Base-by-base conservation (phyloP, 1,284 basidiomycete species). In the Ceratobasidium sp. region DNA sequence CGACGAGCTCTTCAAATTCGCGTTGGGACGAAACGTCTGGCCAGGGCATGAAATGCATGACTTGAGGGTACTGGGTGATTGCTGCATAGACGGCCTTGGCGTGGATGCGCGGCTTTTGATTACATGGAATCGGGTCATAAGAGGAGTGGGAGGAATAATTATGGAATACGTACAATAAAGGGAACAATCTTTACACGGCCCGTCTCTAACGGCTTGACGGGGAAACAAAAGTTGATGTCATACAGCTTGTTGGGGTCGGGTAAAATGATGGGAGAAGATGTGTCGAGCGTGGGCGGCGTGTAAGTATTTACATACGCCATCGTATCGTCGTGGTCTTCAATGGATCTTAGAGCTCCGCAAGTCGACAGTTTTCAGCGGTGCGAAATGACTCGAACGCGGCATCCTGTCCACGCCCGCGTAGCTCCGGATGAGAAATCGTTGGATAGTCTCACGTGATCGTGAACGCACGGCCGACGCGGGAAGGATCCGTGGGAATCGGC, bases 131-230 rank as follows among this genome's bases (percentile, higher is more conserved):
- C 9, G 20, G 7, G 58, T 4, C 7, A 42, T 20, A 2, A 64
- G 1, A 12, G n/a, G 33, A 33, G 46, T 2, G 18, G 33, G 12
- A 18, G 18, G 39, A 28, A n/a, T 20, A 55, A 28, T 6, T n/a
- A n/a, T n/a, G n/a, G n/a, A n/a, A 7, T 3, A 63, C 80, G 49
- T 72, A 81, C 80, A 28, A 81, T 55, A 49, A 80, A 79, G 3
- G 79, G 80, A 20, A 79, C 77, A 26, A 81, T 44, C 60, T 71
- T 76, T 28, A 81, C 70, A 3, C 80, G 69, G 23, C 80, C 79
- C 23, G 67, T 81, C 42, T 78, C 55, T 3, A 81, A 67, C 23
- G 10, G 12, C 20, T 73, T 72, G 20, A 81, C 49, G 7, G 78
- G 78, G 39, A 71, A 79, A 49, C 79, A 79, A 55, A 79, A 79